phyloP scores from a whole-genome alignment of 1,284 basidiomycete species.

The Malassezia dermatis region DNA sequence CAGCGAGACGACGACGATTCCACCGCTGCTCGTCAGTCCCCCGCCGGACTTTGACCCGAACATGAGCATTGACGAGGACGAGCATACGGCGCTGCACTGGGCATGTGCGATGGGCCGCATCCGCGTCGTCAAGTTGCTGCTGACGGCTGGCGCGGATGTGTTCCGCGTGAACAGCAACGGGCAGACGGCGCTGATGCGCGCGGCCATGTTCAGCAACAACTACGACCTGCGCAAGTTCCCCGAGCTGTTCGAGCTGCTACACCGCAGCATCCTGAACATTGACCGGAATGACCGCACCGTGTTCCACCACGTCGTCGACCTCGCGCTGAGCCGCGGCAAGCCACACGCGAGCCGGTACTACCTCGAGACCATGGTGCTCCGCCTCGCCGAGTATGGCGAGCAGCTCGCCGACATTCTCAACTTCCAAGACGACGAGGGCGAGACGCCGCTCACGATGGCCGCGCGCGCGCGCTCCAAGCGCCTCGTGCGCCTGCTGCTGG shows the following conservation, averaged over 20 bases:
- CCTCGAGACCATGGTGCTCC: slow-evolving; percentile 86
- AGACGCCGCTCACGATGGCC: slow-evolving; percentile 92
- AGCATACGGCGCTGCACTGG: slow-evolving; percentile 95
- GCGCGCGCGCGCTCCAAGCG: slow-evolving; percentile 90
- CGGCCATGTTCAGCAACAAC: slow-evolving; percentile 99
- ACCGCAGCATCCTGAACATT: slow-evolving; percentile 95
- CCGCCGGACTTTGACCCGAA: slow-evolving; percentile 90
- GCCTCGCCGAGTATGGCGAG: slow-evolving; percentile 86
- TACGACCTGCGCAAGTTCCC: slow-evolving; percentile 99
- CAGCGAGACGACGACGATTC: slow-evolving; percentile 88
- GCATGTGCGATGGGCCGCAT: slow-evolving; percentile 98
- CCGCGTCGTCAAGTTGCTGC: slow-evolving; percentile 84
- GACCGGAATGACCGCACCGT: slow-evolving; percentile 96
- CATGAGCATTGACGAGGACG: slow-evolving; percentile 94
- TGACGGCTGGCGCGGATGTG: slow-evolving; percentile 89
- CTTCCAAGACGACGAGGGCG: slow-evolving; percentile 97
- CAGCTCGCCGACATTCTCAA: slow-evolving; percentile 98
- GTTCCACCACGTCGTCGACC: slow-evolving; percentile 95
- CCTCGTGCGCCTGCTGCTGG: slow-evolving; percentile 88
- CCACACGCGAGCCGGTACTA: slow-evolving; percentile 96
- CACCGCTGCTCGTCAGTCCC: slow-evolving; percentile 74
- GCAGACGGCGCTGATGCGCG: slow-evolving; percentile 94
- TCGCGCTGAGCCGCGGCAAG: slow-evolving; percentile 96
- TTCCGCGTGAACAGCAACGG: slow-evolving; percentile 94
- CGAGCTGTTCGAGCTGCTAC: slow-evolving; percentile 89